Conservation (phyloP, 2,329 filamentous ascomycete genomes). For the Verruconis gallopava region DNA sequence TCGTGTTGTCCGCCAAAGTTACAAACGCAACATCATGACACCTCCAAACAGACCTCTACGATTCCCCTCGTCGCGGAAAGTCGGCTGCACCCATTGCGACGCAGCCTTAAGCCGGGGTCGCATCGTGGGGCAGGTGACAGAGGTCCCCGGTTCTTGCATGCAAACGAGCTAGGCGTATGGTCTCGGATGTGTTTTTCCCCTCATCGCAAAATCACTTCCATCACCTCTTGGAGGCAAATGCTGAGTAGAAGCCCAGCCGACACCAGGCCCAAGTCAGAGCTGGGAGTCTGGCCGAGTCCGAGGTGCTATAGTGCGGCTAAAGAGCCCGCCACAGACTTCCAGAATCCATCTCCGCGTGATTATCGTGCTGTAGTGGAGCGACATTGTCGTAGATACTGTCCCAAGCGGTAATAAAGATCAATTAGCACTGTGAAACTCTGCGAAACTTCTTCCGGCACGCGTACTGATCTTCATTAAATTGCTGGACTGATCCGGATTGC, state of each 20-base stretch:
- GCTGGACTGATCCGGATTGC: background rate
- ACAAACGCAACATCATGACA: too few species aligned
- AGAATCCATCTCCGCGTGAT: background rate
- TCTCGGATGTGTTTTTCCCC: constrained; percentile 4
- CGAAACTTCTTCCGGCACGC: constrained; percentile 1
- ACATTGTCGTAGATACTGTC: background rate
- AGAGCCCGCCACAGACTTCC: background rate
- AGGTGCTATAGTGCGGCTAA: constrained; percentile 6
- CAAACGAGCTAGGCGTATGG: too few species aligned
- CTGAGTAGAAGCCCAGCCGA: background rate
- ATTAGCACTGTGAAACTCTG: background rate
- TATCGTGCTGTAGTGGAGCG: background rate
- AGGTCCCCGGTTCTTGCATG: too few species aligned
- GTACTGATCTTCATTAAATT: background rate
- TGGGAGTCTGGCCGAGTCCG: background rate
- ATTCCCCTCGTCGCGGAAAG: too few species aligned
- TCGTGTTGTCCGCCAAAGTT: too few species aligned
- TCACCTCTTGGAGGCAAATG: background rate
- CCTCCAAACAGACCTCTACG: too few species aligned
- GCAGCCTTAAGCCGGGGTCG: too few species aligned
- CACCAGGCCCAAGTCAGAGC: background rate
- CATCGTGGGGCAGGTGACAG: too few species aligned
- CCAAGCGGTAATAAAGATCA: background rate
- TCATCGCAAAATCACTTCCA: constrained; percentile 7
- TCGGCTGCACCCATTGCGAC: too few species aligned